Evolutionary conservation across 768 basidiomycete genomes (phyloP).

Genomic region (Melanogaster broomeanus): DNA sequence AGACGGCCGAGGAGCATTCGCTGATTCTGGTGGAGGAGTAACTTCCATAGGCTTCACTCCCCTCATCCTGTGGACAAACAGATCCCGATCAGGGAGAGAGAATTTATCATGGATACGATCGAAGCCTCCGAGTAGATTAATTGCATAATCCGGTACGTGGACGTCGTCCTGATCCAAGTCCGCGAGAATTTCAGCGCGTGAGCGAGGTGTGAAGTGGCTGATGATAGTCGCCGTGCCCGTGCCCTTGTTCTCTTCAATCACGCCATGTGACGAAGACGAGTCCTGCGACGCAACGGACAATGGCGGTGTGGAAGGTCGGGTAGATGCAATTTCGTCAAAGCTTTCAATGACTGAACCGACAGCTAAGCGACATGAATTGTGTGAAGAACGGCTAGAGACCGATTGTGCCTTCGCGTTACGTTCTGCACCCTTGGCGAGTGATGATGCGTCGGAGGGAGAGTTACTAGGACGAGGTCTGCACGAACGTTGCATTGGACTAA

Average conservation of each 20-base stretch:
- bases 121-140: slow-evolving; percentile 44
- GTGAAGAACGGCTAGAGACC: slow-evolving; percentile 17
- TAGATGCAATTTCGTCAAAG: slow-evolving; percentile 24
- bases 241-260: slow-evolving; percentile 24
- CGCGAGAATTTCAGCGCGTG: slow-evolving; percentile 40
- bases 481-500: slow-evolving; percentile 31
- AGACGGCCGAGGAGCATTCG: slow-evolving; percentile 22
- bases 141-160: slow-evolving; percentile 46
- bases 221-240: slow-evolving; percentile 42
- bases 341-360: slow-evolving; percentile 16
- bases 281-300: slow-evolving; percentile 26
- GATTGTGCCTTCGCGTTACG: slow-evolving; percentile 12
- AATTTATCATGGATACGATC: slow-evolving; percentile 39
- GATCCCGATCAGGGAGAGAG: slow-evolving; percentile 32
- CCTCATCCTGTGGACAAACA: slow-evolving; percentile 29
- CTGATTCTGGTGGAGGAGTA: slow-evolving; percentile 23
- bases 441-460: slow-evolving; percentile 13
- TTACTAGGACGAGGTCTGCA: slow-evolving; percentile 23
- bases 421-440: slow-evolving; percentile 21
- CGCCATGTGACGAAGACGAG: slow-evolving; percentile 25
- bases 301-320: slow-evolving; percentile 32
- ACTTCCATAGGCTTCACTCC: slow-evolving; percentile 32
- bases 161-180: slow-evolving; percentile 34
- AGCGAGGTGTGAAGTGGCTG: slow-evolving; percentile 31
- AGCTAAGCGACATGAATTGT: slow-evolving; percentile 23